These are phyloP conservation scores for Boletus sp. DNA, from an alignment of 1,284 basidiomycete species.

Conservation along the genomic window DNA sequence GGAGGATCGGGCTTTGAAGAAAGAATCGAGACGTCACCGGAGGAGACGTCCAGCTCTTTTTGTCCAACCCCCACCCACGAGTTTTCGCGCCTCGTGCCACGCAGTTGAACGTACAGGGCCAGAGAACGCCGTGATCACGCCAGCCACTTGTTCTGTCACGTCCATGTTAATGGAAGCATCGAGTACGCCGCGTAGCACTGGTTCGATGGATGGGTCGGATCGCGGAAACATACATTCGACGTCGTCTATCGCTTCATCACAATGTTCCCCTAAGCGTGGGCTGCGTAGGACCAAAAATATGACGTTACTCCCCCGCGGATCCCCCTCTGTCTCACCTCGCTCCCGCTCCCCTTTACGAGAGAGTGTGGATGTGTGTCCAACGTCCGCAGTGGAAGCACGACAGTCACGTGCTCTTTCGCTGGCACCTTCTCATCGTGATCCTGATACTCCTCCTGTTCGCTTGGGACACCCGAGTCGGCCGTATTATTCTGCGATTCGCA, in stretches of 20 bases:
- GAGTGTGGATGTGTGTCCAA: constrained; percentile 19
- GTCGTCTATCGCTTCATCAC: constrained; percentile 24
- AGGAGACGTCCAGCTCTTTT: constrained; percentile 22
- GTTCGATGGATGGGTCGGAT: constrained; percentile 19
- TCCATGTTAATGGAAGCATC: constrained; percentile 26
- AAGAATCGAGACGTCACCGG: constrained; percentile 12
- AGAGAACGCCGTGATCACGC: constrained; percentile 8
- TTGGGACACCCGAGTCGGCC: constrained; percentile 55
- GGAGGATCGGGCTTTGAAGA: constrained; percentile 16
- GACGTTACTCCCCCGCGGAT: constrained; percentile 35
- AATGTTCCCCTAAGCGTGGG: constrained; percentile 28
- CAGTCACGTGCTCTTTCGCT: constrained; percentile 21
- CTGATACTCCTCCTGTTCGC: constrained; percentile 34
- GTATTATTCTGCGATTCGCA: constrained; percentile 60
- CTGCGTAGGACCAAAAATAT: constrained; percentile 41
- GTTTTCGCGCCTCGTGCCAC: constrained; percentile 16
- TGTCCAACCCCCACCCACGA: constrained; percentile 15
- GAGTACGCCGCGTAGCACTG: constrained; percentile 20
- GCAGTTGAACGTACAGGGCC: constrained; percentile 5
- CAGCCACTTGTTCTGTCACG: constrained; percentile 17
- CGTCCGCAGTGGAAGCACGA: constrained; percentile 19
- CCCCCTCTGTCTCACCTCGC: constrained; percentile 39
- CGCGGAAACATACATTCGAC: constrained; percentile 18
- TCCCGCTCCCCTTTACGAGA: constrained; percentile 29
- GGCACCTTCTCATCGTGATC: constrained; percentile 21